Conservation (phyloP, 2,329 filamentous ascomycete genomes). For the Hypoxylon sp. region DNA sequence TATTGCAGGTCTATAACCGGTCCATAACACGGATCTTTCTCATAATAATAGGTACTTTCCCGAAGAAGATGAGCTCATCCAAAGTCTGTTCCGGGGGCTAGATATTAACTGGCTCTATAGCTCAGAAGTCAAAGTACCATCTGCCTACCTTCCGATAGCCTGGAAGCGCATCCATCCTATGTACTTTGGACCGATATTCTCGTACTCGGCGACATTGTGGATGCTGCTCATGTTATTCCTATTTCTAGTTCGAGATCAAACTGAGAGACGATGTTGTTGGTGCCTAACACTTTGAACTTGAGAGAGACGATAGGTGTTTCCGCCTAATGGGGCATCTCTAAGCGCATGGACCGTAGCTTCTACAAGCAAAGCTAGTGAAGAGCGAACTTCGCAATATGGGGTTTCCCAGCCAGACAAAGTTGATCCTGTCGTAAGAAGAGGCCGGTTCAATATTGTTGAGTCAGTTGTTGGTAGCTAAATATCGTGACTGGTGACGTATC, state of each 20-base stretch:
- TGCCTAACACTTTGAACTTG: neutral
- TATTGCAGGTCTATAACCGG: neutral
- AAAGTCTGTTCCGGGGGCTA: neutral
- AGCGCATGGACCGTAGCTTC: neutral
- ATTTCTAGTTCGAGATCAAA: slow-evolving; percentile 5
- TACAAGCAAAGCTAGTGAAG: neutral
- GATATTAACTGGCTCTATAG: neutral
- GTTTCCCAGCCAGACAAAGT: neutral
- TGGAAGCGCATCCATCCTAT: neutral
- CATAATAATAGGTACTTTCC: neutral
- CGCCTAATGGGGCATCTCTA: slow-evolving; percentile 4
- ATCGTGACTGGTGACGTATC: neutral
- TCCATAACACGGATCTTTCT: neutral
- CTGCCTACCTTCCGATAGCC: neutral
- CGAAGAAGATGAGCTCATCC: neutral
- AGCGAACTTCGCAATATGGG: slow-evolving; percentile 2
- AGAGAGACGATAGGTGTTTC: slow-evolving; percentile 1
- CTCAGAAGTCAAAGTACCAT: neutral
- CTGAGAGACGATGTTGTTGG: slow-evolving; percentile 3
- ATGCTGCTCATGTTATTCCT: slow-evolving; percentile 1
- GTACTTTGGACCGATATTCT: neutral
- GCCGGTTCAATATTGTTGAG: slow-evolving; percentile 2
- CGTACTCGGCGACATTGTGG: slow-evolving; percentile 7
- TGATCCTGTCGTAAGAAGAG: neutral
- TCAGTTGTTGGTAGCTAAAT: neutral